phyloP scores from a whole-genome alignment of 495 filamentous ascomycete genomes.

The Rhypophila decipiens region DNA sequence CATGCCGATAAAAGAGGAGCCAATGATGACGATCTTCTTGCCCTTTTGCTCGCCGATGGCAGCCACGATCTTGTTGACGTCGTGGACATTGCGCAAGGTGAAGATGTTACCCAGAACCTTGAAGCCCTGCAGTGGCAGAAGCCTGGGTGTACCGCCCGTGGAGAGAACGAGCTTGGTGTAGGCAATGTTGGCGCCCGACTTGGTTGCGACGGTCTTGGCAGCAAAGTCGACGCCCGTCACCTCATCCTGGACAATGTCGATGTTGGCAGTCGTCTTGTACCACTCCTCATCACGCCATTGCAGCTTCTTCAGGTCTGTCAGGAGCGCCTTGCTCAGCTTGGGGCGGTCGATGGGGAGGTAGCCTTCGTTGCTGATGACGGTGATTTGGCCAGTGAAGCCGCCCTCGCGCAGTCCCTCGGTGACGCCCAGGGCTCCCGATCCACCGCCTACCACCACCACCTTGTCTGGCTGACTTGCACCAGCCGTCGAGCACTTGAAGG shows the following conservation, averaged over 20 bases:
- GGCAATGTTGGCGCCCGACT: constrained; percentile 57
- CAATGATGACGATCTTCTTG: constrained; percentile 89
- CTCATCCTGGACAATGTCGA: constrained; percentile 70
- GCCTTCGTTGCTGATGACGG: constrained; percentile 76
- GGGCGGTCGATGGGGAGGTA: constrained; percentile 85
- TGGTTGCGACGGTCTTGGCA: constrained; percentile 63
- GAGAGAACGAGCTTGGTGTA: constrained; percentile 90
- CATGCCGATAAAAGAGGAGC: constrained; percentile 93
- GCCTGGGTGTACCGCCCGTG: constrained; percentile 73
- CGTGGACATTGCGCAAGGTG: constrained; percentile 64
- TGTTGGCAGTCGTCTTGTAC: constrained; percentile 67
- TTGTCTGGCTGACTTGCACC: constrained; percentile 56
- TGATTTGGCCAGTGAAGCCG: constrained; percentile 75
- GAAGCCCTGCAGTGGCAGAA: constrained; percentile 77
- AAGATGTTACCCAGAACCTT: constrained; percentile 85
- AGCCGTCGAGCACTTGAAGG: constrained; percentile 55
- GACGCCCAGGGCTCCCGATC: constrained; percentile 72
- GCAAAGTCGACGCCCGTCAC: constrained; percentile 69
- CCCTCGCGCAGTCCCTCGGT: constrained; percentile 75
- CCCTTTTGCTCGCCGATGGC: constrained; percentile 70
- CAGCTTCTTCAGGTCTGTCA: constrained; percentile 74
- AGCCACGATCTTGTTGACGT: constrained; percentile 66
- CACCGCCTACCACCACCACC: constrained; percentile 84
- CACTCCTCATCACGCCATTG: constrained; percentile 67
- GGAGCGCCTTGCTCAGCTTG: constrained; percentile 90